These are phyloP conservation scores for Aphanomyces euteiches DNA, from an alignment of 352 stramenopile species.

Conservation along the genomic window DNA sequence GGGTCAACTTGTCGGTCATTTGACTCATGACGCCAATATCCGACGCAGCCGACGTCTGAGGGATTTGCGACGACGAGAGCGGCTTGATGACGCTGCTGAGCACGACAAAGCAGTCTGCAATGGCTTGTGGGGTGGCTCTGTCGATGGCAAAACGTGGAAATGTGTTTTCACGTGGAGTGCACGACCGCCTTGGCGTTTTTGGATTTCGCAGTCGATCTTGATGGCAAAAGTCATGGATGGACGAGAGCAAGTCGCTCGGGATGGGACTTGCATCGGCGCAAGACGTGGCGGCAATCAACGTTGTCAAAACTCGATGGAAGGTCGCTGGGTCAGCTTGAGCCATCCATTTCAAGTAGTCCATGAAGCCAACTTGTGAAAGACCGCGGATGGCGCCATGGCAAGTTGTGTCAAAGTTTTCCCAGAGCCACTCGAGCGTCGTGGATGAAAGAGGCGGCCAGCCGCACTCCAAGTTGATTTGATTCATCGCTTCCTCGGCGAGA, in stretches of 20 bases:
- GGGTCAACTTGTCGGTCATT: constrained; percentile 39
- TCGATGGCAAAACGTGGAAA: constrained; percentile 19
- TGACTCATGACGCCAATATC: constrained; percentile 53
- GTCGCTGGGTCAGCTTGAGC: constrained; percentile 39
- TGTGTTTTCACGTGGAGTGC: constrained; percentile 26
- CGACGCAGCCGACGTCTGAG: constrained; percentile 37
- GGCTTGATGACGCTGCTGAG: constrained; percentile 47
- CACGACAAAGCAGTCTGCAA: constrained; percentile 60
- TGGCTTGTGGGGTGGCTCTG: constrained; percentile 30
- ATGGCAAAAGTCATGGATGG: neutral
- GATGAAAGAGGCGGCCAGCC: constrained; percentile 35
- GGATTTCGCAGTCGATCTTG: neutral
- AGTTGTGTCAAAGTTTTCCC: constrained; percentile 48
- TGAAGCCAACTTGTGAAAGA: constrained; percentile 53
- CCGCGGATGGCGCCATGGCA: constrained; percentile 24
- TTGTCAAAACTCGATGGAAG: neutral
- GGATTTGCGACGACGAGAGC: constrained; percentile 38
- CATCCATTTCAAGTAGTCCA: constrained; percentile 68
- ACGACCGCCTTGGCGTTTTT: constrained; percentile 6
- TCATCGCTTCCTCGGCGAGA: constrained; percentile 36
- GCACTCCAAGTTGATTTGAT: constrained; percentile 48
- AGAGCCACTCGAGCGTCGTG: constrained; percentile 45
- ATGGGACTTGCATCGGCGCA: no score
- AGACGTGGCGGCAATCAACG: no score
- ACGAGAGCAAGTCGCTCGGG: neutral